Base-by-base conservation (phyloP, 73 alveolate species). In the Diophrys sp. region DNA sequence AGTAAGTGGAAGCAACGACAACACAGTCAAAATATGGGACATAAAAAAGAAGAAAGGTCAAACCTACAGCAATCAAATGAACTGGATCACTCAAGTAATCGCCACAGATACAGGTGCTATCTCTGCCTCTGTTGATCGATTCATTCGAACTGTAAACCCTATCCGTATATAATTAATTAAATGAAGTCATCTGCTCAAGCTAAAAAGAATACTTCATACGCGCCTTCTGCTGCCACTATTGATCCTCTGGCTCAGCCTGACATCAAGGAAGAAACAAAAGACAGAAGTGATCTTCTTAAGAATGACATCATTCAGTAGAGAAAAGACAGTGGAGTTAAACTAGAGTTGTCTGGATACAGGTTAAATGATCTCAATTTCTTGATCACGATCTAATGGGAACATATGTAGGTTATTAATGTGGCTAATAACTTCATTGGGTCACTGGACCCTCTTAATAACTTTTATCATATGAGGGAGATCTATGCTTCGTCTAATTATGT, bases 11-110 rank as follows among this genome's bases (percentile, higher is more conserved):
- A 68, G 81, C 1, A 78, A 75, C 30, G 94, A 87, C 56, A 87
- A 87, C 25, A 28, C 77, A 1, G 89, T 87, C 29, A 87, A 81
- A 74, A 56, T 87, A 0, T 87, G 94, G 94, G 87, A 87, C 69
- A 27, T 87, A 29, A 62, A 84, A 26, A 67, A 78, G 23, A 87
- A 75, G 81, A 80, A 76, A 33, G 81, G 75, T 2, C 33, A 26
- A 31, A 2, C 73, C 30, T 83, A 24, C 74, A 74, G 32, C 14
- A 67, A 34, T 54, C 85, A 83, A 54, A 54, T 66, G 69, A 76
- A 76, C 67, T 24, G 70, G 54, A 31, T 83, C 29, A 75, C 75
- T 18, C 5, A 83, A 66, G 86, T 56, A n/a, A 29, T 83, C 26
- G 75, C 75, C 1, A 28, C 75, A 23, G 82, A 56, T n/a, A 33